These are phyloP conservation scores for Arthrobotrys musiformis DNA, from an alignment of 2,329 filamentous ascomycete genomes.

Conservation along the genomic window DNA sequence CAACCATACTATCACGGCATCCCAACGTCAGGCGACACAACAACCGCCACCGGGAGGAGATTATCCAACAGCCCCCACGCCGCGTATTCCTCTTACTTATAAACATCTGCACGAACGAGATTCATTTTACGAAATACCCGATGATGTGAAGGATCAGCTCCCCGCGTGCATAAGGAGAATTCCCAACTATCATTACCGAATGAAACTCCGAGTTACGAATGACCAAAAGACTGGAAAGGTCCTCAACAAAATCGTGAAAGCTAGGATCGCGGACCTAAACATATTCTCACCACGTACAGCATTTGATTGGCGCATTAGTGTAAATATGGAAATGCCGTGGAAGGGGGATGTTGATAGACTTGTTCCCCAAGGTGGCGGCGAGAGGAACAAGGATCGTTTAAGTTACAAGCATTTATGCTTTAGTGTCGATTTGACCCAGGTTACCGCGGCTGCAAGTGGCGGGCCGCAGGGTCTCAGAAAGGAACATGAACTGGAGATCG, in stretches of 20 bases:
- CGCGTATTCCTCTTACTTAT: conserved; percentile 77
- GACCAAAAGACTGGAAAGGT: conserved; percentile 77
- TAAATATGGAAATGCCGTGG: conserved; percentile 93
- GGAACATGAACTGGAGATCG: conserved; percentile 84
- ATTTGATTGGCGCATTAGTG: conserved; percentile 91
- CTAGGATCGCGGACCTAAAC: conserved; percentile 86
- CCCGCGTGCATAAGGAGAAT: conserved; percentile 68
- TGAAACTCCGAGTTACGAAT: conserved; percentile 78
- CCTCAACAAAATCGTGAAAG: conserved; percentile 88
- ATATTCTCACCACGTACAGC: conserved; percentile 79
- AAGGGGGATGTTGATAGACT: conserved; percentile 73
- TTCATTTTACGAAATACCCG: conserved; percentile 80
- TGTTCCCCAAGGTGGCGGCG: conserved; percentile 65
- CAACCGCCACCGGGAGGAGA: conserved; percentile 64
- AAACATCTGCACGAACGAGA: conserved; percentile 84
- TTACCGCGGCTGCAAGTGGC: conserved; percentile 65
- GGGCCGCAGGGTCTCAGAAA: conserved; percentile 65
- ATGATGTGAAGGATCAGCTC: conserved; percentile 70
- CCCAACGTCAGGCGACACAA: conserved; percentile 64
- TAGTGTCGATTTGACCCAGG: conserved; percentile 92
- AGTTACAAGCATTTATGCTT: conserved; percentile 90
- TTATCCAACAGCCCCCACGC: conserved; percentile 60
- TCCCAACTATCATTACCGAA: conserved; percentile 60
- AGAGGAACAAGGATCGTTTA: conserved; percentile 87
- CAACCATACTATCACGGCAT: conserved; percentile 74